Evolutionary conservation across 805 yeast species (phyloP).

Genomic region (Metschnikowia dekortorum): DNA sequence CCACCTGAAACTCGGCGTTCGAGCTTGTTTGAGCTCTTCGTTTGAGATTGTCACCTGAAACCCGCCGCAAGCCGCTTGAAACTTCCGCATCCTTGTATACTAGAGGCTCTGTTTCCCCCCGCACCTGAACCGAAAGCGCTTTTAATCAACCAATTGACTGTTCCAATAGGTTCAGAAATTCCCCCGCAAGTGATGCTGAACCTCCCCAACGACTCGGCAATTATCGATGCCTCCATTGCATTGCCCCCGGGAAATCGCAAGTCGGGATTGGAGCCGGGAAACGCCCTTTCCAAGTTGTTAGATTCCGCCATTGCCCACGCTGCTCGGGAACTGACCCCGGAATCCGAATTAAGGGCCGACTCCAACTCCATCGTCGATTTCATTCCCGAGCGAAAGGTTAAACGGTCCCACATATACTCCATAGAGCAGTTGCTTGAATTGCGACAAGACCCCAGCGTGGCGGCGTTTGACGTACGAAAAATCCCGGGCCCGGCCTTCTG

Average conservation of each 20-base stretch:
- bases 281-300: conserved; percentile 37
- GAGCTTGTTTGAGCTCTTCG: too few relatives aligned
- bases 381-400: conserved; percentile 12
- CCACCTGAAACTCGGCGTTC: neutral
- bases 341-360: conserved; percentile 16
- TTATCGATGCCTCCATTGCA: conserved; percentile 12
- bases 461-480: conserved; percentile 24
- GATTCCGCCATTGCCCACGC: conserved; percentile 47
- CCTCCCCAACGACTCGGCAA: conserved; percentile 17
- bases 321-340: conserved; percentile 42
- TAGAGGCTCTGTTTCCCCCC: neutral
- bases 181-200: neutral
- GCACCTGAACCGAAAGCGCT: neutral
- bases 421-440: conserved; percentile 28
- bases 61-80: neutral
- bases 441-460: conserved; percentile 33
- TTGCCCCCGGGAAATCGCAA: conserved; percentile 2
- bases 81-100: neutral
- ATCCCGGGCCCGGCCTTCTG: conserved; percentile 50
- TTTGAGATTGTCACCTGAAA: neutral
- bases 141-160: too few relatives aligned
- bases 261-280: conserved; percentile 25
- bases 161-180: too few relatives aligned
- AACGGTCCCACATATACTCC: conserved; percentile 20
- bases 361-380: conserved; percentile 8